phyloP scores from a whole-genome alignment of 1,284 basidiomycete genomes.

The Microbotryum scabiosae region DNA sequence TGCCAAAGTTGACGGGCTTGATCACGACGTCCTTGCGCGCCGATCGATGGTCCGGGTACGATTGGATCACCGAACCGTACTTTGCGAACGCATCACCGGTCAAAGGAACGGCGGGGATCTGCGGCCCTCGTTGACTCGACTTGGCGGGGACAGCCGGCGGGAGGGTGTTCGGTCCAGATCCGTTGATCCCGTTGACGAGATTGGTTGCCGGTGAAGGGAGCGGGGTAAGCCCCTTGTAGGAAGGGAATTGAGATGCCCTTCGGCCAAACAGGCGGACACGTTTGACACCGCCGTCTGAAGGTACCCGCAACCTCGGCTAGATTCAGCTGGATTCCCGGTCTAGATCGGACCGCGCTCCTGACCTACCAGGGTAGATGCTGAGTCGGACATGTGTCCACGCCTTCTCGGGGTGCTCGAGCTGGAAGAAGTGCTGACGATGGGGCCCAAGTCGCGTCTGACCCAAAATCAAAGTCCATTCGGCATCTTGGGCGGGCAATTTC shows the following conservation, averaged over 20 bases:
- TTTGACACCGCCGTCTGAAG: slow-evolving; percentile 81
- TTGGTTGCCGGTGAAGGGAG: slow-evolving; percentile 20
- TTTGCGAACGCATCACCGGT: slow-evolving; percentile 71
- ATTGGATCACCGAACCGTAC: slow-evolving; percentile 80
- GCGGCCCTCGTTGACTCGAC: slow-evolving; percentile 30
- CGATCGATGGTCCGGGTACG: slow-evolving; percentile 59
- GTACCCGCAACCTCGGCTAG: too few relatives aligned
- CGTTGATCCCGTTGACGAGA: slow-evolving; percentile 22
- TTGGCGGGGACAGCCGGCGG: background rate
- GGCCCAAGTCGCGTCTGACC: slow-evolving; percentile 73
- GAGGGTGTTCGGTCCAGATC: slow-evolving; percentile 14
- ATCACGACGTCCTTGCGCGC: slow-evolving; percentile 52
- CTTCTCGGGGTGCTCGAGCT: slow-evolving; percentile 49
- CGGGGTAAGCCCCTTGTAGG: slow-evolving; percentile 19
- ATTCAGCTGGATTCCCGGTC: too few relatives aligned
- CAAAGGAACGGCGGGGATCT: slow-evolving; percentile 62
- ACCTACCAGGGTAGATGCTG: slow-evolving; percentile 67
- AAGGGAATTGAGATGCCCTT: slow-evolving; percentile 40
- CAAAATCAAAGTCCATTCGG: slow-evolving; percentile 65
- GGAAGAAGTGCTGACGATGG: slow-evolving; percentile 81
- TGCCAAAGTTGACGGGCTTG: slow-evolving; percentile 75
- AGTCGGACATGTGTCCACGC: slow-evolving; percentile 76
- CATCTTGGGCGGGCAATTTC: slow-evolving; percentile 38
- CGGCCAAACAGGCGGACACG: slow-evolving; percentile 74
- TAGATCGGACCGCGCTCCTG: too few relatives aligned